Base-by-base conservation (phyloP, 2,329 filamentous ascomycete genomes). In the Aschersonia sp. region DNA sequence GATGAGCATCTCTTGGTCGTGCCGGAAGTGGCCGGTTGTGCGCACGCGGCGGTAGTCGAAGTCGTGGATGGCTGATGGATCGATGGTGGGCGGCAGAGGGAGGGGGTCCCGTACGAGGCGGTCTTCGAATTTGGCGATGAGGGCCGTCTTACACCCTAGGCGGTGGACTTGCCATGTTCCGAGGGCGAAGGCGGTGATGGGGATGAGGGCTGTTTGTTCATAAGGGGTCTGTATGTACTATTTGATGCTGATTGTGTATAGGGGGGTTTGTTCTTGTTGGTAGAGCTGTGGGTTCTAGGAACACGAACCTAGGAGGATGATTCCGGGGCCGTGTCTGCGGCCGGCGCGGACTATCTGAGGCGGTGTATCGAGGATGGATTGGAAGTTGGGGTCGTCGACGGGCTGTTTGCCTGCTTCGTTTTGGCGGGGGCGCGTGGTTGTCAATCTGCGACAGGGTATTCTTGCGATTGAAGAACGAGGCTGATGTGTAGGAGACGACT, bases 121-220 rank as follows among this genome's bases (percentile, higher is more conserved):
- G 70, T 98, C 89, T 68, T 97, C 92, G 65, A 86, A 88, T 56
- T 84, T 87, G 51, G 91, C 88, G 51, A 98, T 82, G 9, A 98
- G 74, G 44, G 94, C 85, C 4, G 88, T 89, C 65, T 98, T 98
- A 89, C 91, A 95, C 50, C 82, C 80, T 1, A 98, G 77, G 9
- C 92, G 84, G 63, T 94, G 80, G 47, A 98, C 85, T 64, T 98
- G 92, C 92, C 92, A 98, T 53, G 87, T 87, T 31, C 92, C 92
- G 12, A 98, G 80, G 48, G 74, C 71, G 65, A 98, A 95, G 9
- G 92, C 88, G 1, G 89, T 96, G 51, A 95, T 67, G 45, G 92
- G 92, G 58, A 98, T 97, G 47, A 94, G 68, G 41, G 87, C 86
- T 73, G 56, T 12, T 9, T 28, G 6, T 29, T 20, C 10, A 20